phyloP scores from a whole-genome alignment of 1,284 basidiomycete species.

The Irpex rosettiformis region DNA sequence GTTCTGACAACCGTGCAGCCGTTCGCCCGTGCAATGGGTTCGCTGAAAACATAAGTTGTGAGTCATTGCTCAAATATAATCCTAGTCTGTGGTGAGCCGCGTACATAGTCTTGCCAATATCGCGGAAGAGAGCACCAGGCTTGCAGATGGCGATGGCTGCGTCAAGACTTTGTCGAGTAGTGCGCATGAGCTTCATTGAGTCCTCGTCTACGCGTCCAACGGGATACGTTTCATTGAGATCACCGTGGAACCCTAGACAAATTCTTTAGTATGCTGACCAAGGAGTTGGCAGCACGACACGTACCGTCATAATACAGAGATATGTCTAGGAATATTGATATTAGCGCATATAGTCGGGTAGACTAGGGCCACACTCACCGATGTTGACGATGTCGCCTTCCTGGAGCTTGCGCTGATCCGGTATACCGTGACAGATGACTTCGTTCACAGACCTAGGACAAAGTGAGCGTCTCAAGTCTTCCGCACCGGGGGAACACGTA shows the following conservation, averaged over 20 bases:
- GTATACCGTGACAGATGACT: constrained; percentile 96
- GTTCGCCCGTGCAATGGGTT: constrained; percentile 76
- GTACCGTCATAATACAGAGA: constrained; percentile 67
- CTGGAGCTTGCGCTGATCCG: constrained; percentile 80
- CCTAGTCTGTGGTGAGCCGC: constrained; percentile 31
- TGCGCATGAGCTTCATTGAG: constrained; percentile 76
- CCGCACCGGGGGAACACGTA: constrained; percentile 37
- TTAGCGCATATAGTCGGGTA: background rate
- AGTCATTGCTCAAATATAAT: background rate
- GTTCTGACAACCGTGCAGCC: constrained; percentile 84
- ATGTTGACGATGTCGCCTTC: constrained; percentile 95
- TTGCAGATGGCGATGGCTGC: constrained; percentile 89
- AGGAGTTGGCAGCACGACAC: constrained; percentile 14
- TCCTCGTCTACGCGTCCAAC: constrained; percentile 86
- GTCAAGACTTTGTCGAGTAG: constrained; percentile 79
- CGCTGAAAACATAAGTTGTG: constrained; percentile 39
- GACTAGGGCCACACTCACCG: constrained; percentile 41
- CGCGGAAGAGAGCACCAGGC: constrained; percentile 84
- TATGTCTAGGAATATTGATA: constrained; percentile 42
- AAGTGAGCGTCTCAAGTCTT: background rate
- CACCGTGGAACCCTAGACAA: constrained; percentile 76
- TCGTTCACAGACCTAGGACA: constrained; percentile 82
- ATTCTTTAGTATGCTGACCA: background rate
- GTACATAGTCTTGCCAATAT: constrained; percentile 79
- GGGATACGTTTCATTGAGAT: constrained; percentile 89